A percentile compares a stretch with the other conserved stretches of the same genome.
phyloP scores from a whole-genome alignment of 2,329 filamentous ascomycete genomes.

The Tolypocladium album region DNA sequence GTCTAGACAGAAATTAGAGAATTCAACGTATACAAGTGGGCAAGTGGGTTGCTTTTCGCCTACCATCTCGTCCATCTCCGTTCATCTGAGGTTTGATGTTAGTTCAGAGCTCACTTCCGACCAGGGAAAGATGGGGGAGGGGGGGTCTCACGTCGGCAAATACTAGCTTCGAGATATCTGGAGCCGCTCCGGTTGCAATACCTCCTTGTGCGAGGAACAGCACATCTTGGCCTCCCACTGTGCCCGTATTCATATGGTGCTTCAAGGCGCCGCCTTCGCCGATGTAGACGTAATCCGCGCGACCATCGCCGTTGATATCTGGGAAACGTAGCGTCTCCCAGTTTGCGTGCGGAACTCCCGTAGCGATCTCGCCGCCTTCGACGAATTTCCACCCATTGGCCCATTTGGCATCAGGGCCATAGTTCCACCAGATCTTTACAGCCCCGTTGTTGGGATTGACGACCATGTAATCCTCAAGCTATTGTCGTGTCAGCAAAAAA shows the following conservation, averaged over 20 bases:
- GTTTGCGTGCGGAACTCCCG: conserved; percentile 12
- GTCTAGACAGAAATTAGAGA: background rate
- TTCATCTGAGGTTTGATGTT: background rate
- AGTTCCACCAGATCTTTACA: conserved; percentile 10
- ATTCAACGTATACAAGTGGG: no score
- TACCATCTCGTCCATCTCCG: background rate
- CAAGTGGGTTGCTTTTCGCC: background rate
- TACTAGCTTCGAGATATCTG: conserved; percentile 7
- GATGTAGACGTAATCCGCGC: conserved; percentile 14
- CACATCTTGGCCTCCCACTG: conserved; percentile 6
- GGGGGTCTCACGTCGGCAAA: background rate
- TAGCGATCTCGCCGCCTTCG: conserved; percentile 11
- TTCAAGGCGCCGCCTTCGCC: conserved; percentile 10
- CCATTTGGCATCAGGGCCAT: conserved; percentile 7
- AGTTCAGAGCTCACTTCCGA: background rate
- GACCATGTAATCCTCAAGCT: conserved; percentile 10
- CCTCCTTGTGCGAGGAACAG: conserved; percentile 3
- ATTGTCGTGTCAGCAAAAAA: background rate
- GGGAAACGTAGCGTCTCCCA: conserved; percentile 11
- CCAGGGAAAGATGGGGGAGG: no score
- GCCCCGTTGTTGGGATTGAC: conserved; percentile 5
- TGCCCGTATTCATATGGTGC: conserved; percentile 10
- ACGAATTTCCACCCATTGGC: conserved; percentile 12
- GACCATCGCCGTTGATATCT: conserved; percentile 15
- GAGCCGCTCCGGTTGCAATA: conserved; percentile 6